phyloP scores from a whole-genome alignment of 495 filamentous ascomycete species.

The Penicillium angulare region DNA sequence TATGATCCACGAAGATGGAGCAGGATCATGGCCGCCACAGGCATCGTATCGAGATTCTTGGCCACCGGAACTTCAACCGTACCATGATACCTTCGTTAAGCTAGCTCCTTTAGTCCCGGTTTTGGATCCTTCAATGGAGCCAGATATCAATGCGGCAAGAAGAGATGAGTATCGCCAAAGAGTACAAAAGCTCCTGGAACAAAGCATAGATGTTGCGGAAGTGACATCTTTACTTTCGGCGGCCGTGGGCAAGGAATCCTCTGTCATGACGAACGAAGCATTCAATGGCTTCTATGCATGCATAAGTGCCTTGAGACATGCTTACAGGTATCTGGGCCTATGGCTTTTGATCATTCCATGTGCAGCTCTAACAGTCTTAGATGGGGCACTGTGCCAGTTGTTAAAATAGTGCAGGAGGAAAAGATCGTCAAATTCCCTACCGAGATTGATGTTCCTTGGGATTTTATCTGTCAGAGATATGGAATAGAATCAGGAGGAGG shows the following conservation, averaged over 20 bases:
- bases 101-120: conserved; percentile 25
- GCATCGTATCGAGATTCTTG: conserved; percentile 20
- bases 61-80: conserved; percentile 27
- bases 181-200: neutral
- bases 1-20: conserved; percentile 30
- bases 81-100: conserved; percentile 34
- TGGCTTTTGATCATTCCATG: neutral
- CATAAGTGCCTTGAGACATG: conserved; percentile 34
- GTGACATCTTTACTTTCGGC: neutral
- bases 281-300: conserved; percentile 42
- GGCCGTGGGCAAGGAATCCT: conserved; percentile 8
- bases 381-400: conserved; percentile 45
- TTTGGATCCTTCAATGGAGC: conserved; percentile 19
- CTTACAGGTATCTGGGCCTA: conserved; percentile 22
- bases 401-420: conserved; percentile 40
- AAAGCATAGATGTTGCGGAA: neutral
- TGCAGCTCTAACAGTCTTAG: conserved; percentile 10
- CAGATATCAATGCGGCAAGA: conserved; percentile 1
- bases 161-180: neutral
- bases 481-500: conserved; percentile 34
- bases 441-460: conserved; percentile 36
- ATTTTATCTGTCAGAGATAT: conserved; percentile 33
- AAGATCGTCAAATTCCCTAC: conserved; percentile 31
- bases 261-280: conserved; percentile 19
- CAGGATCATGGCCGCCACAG: conserved; percentile 34